A percentile compares a stretch with the other conserved stretches of the same genome.
These are phyloP conservation scores for Zymoseptoria tritici DNA, from an alignment of 2,329 filamentous ascomycete species.

Conservation along the genomic window DNA sequence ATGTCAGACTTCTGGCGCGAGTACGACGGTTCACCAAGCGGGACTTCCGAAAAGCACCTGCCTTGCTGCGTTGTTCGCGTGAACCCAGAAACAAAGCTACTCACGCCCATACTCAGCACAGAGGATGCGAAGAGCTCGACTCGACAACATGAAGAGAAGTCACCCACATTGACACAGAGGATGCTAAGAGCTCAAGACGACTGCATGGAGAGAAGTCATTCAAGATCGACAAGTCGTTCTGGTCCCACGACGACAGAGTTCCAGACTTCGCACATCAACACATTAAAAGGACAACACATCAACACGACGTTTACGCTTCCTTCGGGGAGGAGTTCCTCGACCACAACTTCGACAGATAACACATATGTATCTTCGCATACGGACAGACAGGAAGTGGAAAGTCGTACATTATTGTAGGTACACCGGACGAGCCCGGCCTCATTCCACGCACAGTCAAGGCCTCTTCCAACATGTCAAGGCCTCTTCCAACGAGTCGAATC, in stretches of 20 bases:
- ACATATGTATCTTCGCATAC: slow-evolving; percentile 98
- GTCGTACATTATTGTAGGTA: slow-evolving; percentile 97
- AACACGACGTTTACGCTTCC: slow-evolving; percentile 88
- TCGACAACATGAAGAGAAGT: too few species aligned
- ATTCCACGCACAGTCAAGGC: slow-evolving; percentile 91
- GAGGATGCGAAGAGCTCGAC: too few species aligned
- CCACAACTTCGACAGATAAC: slow-evolving; percentile 98
- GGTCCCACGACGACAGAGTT: too few species aligned
- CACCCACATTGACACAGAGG: too few species aligned
- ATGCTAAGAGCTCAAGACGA: slow-evolving; percentile 67
- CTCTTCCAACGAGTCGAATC: too few species aligned
- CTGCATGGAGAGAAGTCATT: slow-evolving; percentile 82
- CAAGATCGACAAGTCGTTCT: slow-evolving; percentile 96
- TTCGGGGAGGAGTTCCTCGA: slow-evolving; percentile 95
- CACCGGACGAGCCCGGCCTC: slow-evolving; percentile 72
- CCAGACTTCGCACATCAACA: slow-evolving; percentile 83
- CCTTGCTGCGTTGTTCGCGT: slow-evolving; percentile 81
- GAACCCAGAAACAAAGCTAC: too few species aligned
- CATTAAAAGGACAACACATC: too few species aligned
- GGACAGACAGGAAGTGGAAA: slow-evolving; percentile 97
- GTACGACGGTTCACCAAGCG: slow-evolving; percentile 41
- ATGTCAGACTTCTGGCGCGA: slow-evolving; percentile 46
- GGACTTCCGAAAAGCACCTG: slow-evolving; percentile 71
- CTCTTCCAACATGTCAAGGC: slow-evolving; percentile 88
- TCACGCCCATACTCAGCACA: too few species aligned